Percentiles rank a stretch among this genome's conserved stretches.
Conservation (phyloP, 495 filamentous ascomycete species). For the Xylaria cubensis region DNA sequence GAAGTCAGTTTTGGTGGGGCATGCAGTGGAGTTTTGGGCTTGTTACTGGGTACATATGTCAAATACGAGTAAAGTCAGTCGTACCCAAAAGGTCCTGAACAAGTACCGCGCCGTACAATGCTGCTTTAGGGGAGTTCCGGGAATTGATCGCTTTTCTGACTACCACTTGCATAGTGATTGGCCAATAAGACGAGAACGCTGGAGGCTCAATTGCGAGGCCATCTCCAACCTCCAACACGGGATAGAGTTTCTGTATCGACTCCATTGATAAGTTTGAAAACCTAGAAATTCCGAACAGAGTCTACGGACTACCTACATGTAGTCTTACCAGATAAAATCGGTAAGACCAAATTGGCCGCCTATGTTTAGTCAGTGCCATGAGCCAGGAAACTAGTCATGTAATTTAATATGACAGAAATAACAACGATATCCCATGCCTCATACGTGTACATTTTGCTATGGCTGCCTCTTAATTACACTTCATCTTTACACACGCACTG, state of each 20-base stretch:
- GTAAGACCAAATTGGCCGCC: background rate
- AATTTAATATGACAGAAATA: background rate
- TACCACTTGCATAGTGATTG: background rate
- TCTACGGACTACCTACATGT: background rate
- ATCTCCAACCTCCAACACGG: background rate
- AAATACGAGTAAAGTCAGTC: background rate
- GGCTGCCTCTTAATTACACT: background rate
- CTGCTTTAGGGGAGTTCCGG: constrained; percentile 1
- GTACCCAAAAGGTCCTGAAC: background rate
- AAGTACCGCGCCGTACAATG: background rate
- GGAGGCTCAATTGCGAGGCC: constrained; percentile 14
- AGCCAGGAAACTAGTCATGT: background rate
- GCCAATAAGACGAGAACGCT: constrained; percentile 1
- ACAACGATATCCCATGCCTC: background rate
- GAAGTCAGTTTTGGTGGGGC: background rate
- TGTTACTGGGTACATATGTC: background rate
- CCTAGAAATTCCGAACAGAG: background rate
- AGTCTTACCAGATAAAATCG: background rate
- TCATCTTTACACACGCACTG: background rate
- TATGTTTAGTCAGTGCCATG: background rate
- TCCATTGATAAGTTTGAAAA: background rate
- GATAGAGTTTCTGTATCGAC: constrained; percentile 5
- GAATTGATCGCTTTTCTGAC: constrained; percentile 1
- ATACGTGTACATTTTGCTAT: background rate
- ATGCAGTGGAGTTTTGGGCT: background rate